Evolutionary conservation across 2,329 filamentous ascomycete species (phyloP).

Genomic region (Pestalotiopsis fici): DNA sequence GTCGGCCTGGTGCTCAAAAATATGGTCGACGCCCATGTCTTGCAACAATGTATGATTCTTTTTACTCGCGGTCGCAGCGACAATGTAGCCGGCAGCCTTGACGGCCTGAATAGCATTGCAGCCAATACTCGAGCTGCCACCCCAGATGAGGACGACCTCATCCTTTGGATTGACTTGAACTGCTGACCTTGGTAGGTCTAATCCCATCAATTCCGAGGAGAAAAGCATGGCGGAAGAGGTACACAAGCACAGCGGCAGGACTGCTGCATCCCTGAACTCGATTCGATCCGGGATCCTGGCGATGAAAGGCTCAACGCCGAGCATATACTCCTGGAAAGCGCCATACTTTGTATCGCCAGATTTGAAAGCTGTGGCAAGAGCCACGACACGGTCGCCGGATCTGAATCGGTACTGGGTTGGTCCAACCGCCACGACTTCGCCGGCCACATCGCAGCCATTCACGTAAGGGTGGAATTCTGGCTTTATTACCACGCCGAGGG

Average conservation of each 20-base stretch:
- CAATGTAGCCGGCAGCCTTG: constrained; percentile 38
- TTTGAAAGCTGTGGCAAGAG: constrained; percentile 3
- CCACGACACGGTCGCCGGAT: constrained; percentile 25
- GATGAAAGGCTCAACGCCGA: not conserved
- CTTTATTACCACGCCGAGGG: constrained; percentile 23
- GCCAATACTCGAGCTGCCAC: constrained; percentile 42
- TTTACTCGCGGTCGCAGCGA: constrained; percentile 36
- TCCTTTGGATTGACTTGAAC: not conserved
- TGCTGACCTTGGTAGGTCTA: constrained; percentile 2
- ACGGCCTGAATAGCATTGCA: constrained; percentile 42
- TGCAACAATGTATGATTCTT: constrained; percentile 24
- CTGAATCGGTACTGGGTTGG: constrained; percentile 18
- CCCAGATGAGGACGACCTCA: constrained; percentile 11
- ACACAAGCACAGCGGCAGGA: constrained; percentile 17
- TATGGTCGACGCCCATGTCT: constrained; percentile 20
- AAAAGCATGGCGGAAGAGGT: constrained; percentile 17
- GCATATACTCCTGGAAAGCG: constrained; percentile 18
- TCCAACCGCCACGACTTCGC: constrained; percentile 31
- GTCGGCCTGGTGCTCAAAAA: constrained; percentile 23
- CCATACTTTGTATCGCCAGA: constrained; percentile 15
- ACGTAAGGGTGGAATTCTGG: constrained; percentile 33
- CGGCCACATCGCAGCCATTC: constrained; percentile 32
- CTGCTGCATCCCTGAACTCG: constrained; percentile 13
- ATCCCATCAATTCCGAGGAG: constrained; percentile 5
- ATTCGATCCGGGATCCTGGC: constrained; percentile 16